Evolutionary conservation across 331 rosid species (phyloP).

Genomic region (Rhamnella rubrinervis): DNA sequence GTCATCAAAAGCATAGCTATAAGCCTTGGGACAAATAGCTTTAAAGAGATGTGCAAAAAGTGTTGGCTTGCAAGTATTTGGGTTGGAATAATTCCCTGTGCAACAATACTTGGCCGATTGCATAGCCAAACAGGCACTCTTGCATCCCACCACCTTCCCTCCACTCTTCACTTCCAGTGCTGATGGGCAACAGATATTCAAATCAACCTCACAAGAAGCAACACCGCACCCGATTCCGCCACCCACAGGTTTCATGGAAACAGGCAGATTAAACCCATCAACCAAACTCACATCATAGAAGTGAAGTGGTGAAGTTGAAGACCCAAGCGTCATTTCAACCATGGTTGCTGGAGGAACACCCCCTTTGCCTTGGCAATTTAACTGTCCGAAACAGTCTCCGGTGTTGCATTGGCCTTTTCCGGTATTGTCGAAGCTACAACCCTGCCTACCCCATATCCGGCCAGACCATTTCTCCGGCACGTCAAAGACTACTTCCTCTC

Average conservation of each 20-base stretch:
- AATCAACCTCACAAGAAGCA: conserved; percentile 54
- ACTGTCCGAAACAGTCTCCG: conserved; percentile 52
- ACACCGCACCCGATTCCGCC: conserved; percentile 42
- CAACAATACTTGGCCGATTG: conserved; percentile 64
- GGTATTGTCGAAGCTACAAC: conserved; percentile 47
- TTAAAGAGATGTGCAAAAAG: conserved; percentile 46
- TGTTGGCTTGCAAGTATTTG: conserved; percentile 50
- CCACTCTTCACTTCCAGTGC: conserved; percentile 36
- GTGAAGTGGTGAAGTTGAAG: conserved; percentile 45
- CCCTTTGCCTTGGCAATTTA: conserved; percentile 53
- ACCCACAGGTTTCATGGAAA: conserved; percentile 53
- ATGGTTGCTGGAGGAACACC: conserved; percentile 64
- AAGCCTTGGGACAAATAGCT: conserved; percentile 59
- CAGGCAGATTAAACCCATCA: conserved; percentile 64
- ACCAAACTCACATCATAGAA: conserved; percentile 69
- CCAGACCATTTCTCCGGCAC: conserved; percentile 60
- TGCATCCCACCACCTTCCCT: conserved; percentile 64
- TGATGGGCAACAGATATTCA: conserved; percentile 57
- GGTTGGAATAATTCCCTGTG: conserved; percentile 48
- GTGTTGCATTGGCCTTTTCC: conserved; percentile 58
- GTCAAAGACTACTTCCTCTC: conserved; percentile 43
- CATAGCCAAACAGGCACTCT: conserved; percentile 71
- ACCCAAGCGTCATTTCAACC: conserved; percentile 64
- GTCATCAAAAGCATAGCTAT: conserved; percentile 63
- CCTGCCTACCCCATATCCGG: conserved; percentile 76